These are phyloP conservation scores for Circinella minor DNA, from an alignment of 371 early-diverging fungal species.

Conservation along the genomic window DNA sequence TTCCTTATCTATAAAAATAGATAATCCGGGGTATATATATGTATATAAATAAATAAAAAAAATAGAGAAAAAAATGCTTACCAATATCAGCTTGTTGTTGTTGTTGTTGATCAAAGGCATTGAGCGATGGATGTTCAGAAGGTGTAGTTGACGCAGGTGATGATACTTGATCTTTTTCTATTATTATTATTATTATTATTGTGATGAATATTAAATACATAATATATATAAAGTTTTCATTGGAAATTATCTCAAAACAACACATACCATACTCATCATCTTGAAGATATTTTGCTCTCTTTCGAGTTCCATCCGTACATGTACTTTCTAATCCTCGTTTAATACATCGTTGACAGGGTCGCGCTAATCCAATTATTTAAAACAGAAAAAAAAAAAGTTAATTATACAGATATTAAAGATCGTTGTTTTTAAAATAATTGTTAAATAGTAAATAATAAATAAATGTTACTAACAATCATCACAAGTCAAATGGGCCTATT, in stretches of 20 bases:
- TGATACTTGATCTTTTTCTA: slow-evolving; percentile 14
- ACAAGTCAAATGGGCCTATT: slow-evolving; percentile 41
- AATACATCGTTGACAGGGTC: slow-evolving; percentile 44
- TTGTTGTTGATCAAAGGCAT: slow-evolving; percentile 6
- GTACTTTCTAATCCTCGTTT: slow-evolving; percentile 39
- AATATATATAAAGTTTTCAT: too few relatives aligned
- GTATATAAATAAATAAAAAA: not conserved
- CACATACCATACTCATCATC: slow-evolving; percentile 37
- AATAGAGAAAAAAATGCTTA: not conserved
- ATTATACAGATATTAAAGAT: slow-evolving; percentile 18
- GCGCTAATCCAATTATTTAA: slow-evolving; percentile 22
- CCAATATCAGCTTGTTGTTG: slow-evolving; percentile 9
- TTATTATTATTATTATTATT: not conserved
- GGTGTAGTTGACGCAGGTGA: slow-evolving; percentile 11
- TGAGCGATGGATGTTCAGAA: slow-evolving; percentile 7
- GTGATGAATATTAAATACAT: too few relatives aligned
- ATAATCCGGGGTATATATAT: too few relatives aligned
- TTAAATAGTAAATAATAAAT: not conserved
- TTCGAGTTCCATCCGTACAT: slow-evolving; percentile 39
- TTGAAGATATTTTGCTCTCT: slow-evolving; percentile 79
- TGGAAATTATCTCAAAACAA: not conserved
- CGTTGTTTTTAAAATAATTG: slow-evolving; percentile 14
- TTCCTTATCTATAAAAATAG: not conserved
- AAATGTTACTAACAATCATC: slow-evolving; percentile 33
- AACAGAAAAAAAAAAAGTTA: not conserved